Conservation (phyloP, 176 grass and related monocot genomes). For the Musa acuminata region DNA sequence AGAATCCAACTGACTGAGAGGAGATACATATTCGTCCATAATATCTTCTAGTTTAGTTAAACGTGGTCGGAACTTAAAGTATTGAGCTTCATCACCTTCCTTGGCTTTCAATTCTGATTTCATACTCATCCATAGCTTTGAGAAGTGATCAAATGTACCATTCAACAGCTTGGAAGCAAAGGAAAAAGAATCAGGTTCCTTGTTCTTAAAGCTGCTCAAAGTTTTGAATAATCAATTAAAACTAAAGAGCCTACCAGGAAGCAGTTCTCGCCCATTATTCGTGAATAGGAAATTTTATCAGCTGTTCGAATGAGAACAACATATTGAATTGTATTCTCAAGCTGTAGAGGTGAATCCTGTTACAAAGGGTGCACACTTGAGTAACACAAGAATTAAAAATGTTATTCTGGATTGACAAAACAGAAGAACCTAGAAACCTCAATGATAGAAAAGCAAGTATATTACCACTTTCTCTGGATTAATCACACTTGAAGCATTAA, state of each 20-base stretch:
- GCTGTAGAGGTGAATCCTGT: slow-evolving; percentile 50
- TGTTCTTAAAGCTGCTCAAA: not conserved
- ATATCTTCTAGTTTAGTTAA: slow-evolving; percentile 57
- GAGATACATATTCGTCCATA: slow-evolving; percentile 42
- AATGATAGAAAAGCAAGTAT: not conserved
- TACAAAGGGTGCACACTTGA: slow-evolving; percentile 2
- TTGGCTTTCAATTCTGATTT: slow-evolving; percentile 65
- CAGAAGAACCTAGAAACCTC: not conserved
- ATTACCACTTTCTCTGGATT: slow-evolving; percentile 39
- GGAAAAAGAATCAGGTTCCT: slow-evolving; percentile 11
- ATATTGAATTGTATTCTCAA: slow-evolving; percentile 50
- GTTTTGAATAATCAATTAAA: slow-evolving; percentile 13
- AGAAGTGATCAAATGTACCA: slow-evolving; percentile 62
- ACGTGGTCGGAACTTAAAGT: slow-evolving; percentile 70
- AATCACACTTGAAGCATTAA: slow-evolving; percentile 41
- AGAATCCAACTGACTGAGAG: slow-evolving; percentile 37
- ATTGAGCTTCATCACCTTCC: slow-evolving; percentile 47
- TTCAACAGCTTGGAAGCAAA: slow-evolving; percentile 47
- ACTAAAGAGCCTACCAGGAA: slow-evolving; percentile 55
- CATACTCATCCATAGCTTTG: slow-evolving; percentile 68
- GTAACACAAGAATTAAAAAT: not conserved
- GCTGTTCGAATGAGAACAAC: slow-evolving; percentile 45
- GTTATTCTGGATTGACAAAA: not conserved
- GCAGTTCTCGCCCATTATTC: slow-evolving; percentile 48
- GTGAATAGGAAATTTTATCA: slow-evolving; percentile 37